Evolutionary conservation across 139 green algal species (phyloP), one percentile per base, ranked within the genome.

Genomic region (Klebsormidium nitens): DNA sequence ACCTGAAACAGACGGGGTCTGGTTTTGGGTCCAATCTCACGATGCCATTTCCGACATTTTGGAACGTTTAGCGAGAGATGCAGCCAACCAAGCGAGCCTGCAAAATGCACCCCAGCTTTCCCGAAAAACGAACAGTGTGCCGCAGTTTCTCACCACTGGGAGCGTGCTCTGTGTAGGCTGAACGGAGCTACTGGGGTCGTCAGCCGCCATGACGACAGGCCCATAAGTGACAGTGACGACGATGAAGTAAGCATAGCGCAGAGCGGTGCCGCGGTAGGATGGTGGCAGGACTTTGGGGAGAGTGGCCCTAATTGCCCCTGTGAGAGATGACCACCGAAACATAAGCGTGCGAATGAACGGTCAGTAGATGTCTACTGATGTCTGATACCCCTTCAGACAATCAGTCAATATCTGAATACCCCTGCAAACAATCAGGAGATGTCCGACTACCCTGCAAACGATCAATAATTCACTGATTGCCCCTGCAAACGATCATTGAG

Each of bases 261-360:
- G 62, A 19, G 59, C 60, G 36, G 62, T 76, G 0, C 69, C 69
- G 1, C 69, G 23, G 62, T 76, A 76, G 35, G 61, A 75, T 1
- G 69, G 69, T 19, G 69, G 69, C 35, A 76, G 63, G 38, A 76
- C 69, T 42, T 38, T 62, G n/a, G 69, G 69, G 1, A 76, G 35
- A 11, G 23, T 55, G 46, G n/a, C n/a, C n/a, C n/a, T n/a, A n/a
- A n/a, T n/a, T n/a, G n/a, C n/a, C n/a, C n/a, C n/a, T n/a, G n/a
- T n/a, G n/a, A n/a, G n/a, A n/a, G n/a, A n/a, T n/a, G n/a, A n/a
- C n/a, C n/a, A n/a, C n/a, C n/a, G n/a, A n/a, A n/a, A n/a, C n/a
- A n/a, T n/a, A n/a, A n/a, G n/a, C n/a, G n/a, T n/a, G n/a, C n/a
- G n/a, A n/a, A n/a, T n/a, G n/a, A n/a, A n/a, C n/a, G n/a, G n/a